These are phyloP conservation scores for Tuber aestivum DNA, from an alignment of 495 filamentous ascomycete genomes.

Conservation along the genomic window DNA sequence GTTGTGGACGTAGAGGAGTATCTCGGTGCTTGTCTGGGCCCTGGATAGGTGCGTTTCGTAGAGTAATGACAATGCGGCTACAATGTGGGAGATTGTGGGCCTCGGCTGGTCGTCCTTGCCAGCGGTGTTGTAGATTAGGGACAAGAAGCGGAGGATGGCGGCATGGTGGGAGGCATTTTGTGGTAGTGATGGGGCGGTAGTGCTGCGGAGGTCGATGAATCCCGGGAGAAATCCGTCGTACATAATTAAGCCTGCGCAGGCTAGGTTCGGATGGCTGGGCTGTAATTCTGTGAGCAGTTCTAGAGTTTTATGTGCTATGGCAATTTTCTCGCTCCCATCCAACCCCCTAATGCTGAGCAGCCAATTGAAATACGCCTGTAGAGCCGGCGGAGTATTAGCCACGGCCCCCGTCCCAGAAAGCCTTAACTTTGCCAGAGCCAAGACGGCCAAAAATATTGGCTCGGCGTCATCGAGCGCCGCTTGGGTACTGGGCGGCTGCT, in stretches of 20 bases:
- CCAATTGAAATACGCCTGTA: not conserved
- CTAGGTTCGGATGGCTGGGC: not conserved
- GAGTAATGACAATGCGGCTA: not conserved
- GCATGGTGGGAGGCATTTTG: not conserved
- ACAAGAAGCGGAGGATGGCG: not conserved
- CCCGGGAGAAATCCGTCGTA: not conserved
- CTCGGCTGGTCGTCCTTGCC: slow-evolving; percentile 5
- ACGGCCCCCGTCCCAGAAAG: not conserved
- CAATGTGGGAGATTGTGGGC: not conserved
- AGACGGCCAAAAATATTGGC: not conserved
- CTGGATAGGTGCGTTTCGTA: not conserved
- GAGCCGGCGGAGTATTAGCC: not conserved
- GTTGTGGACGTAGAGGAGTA: not conserved
- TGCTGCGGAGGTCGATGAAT: not conserved
- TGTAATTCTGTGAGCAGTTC: not conserved
- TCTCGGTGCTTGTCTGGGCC: not conserved
- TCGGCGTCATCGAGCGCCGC: not conserved
- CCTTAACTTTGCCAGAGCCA: not conserved
- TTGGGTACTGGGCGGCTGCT: not conserved
- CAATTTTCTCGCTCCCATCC: not conserved
- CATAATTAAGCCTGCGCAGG: not conserved
- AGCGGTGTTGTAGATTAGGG: not conserved
- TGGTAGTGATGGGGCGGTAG: not conserved
- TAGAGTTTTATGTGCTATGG: not conserved
- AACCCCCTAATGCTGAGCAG: not conserved